Base-by-base conservation (phyloP, 2,329 filamentous ascomycete species). In the Chalaropsis ovoidea region DNA sequence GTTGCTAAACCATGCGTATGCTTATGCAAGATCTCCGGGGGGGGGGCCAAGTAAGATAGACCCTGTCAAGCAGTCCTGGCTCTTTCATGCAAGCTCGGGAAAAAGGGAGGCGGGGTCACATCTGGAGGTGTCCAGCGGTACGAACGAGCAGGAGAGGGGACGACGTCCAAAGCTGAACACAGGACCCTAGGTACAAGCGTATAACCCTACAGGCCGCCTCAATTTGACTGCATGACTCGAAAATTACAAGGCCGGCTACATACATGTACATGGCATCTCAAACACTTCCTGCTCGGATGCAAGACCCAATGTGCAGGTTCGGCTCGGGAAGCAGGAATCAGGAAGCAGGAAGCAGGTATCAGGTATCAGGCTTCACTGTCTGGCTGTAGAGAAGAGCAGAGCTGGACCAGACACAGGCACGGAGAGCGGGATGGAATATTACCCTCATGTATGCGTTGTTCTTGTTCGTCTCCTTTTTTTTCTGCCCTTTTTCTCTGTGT, bases 171-270 rank as follows among this genome's bases (percentile, higher is more conserved):
- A 45, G 47, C 13, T n/a, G 11, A 52, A 52, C 8, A 24, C 11
- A 15, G 15, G 47, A 52, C 47, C 47, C 47, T 52, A 52, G 19
- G 24, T 15, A 27, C 24, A 24, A 19, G 47, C 15, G 2, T 2
- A 13, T 58, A 58, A 58, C 54, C 54, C 54, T 58, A 58, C 31
- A 6, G 15, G 17, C 35, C 2, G 27, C 15, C 4, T 52, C 15
- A n/a, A 58, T 35, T 17, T 47, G 19, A 15, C 24, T n/a, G 54
- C 54, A 58, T 39, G 54, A 58, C 24, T 35, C 31, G 24, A 58
- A 58, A 58, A 58, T 58, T 58, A 58, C 19, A 58, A 58, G 27
- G 54, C 54, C 54, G 54, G 24, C 54, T 58, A 35, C 54, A 58
- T 58, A 19, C 17, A 35, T 19, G 27, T 39, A 58, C 54, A 58